These are phyloP conservation scores for Beta vulgaris DNA, from an alignment of 148 eudicot genomes.

Conservation along the genomic window DNA sequence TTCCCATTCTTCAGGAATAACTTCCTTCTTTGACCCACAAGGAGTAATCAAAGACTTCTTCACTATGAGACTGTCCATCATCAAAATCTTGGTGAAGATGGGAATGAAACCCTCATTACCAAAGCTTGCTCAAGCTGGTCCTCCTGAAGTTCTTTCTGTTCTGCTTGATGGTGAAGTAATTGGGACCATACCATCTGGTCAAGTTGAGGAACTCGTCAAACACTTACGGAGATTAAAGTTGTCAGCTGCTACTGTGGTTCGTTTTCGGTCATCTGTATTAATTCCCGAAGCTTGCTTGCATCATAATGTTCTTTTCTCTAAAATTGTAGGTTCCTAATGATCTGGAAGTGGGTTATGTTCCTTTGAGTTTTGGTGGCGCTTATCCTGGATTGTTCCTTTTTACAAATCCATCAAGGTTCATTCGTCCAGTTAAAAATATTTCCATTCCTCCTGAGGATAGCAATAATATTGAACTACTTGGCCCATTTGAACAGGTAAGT, in stretches of 20 bases:
- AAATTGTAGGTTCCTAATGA: slow-evolving; percentile 68
- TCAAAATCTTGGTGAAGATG: slow-evolving; percentile 54
- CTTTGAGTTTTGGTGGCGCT: slow-evolving; percentile 85
- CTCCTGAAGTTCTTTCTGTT: slow-evolving; percentile 83
- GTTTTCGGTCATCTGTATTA: slow-evolving; percentile 23
- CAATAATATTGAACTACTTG: slow-evolving; percentile 71
- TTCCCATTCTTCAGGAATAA: slow-evolving; percentile 53
- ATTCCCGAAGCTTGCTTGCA: slow-evolving; percentile 5
- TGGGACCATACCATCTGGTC: slow-evolving; percentile 61
- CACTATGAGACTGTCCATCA: slow-evolving; percentile 51
- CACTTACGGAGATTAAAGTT: slow-evolving; percentile 79
- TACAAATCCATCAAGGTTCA: slow-evolving; percentile 84
- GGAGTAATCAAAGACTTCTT: slow-evolving; percentile 61
- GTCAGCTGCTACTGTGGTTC: slow-evolving; percentile 56
- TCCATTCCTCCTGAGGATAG: slow-evolving; percentile 47
- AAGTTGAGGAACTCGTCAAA: slow-evolving; percentile 57
- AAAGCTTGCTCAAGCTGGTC: slow-evolving; percentile 72
- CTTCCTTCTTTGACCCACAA: slow-evolving; percentile 65
- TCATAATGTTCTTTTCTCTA: background rate
- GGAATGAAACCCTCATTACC: slow-evolving; percentile 86
- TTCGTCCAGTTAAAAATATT: slow-evolving; percentile 79
- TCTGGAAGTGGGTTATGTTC: slow-evolving; percentile 92
- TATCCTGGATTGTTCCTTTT: slow-evolving; percentile 85
- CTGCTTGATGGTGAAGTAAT: slow-evolving; percentile 86
- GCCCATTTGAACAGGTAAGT: slow-evolving; percentile 93